Evolutionary conservation across 225 moss, liverwort and hornwort genomes (phyloP), one percentile per base, ranked within the genome.

Genomic region (Physcomitrium patens): DNA sequence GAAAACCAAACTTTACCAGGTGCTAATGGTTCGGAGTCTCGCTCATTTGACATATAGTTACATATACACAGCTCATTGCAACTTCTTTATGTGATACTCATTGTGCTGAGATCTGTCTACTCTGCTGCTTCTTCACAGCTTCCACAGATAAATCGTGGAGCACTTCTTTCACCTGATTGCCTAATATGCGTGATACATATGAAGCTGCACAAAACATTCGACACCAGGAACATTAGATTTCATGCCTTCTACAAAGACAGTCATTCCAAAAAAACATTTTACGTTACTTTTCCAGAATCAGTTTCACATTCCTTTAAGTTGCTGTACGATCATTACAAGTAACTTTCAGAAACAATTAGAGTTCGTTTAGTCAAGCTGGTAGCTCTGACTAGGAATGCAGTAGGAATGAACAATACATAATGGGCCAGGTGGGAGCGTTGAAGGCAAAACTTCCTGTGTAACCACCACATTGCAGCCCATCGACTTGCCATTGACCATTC

Each of bases 391-490:
- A 15, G 53, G 10, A 3, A 3, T 49, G n/a, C 7, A 16, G 7
- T 16, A 60, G 22, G 3, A 16, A 9, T 53, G 18, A 16, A 51
- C 67, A 56, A n/a, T 82, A 93, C 96, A 90, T 59, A 96, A 67
- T 26, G 89, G 93, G 1, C 93, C 92, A 31, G 93, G 92, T 12
- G 96, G 96, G n/a, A 90, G 69, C 68, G 90, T 73, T 0, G 96
- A 89, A 9, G 96, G 96, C 72, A 96, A 61, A 14, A 93, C 90
- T 77, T 85, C 84, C 77, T 96, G 93, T 27, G 92, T 83, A 9
- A 96, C 83, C 55, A 92, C 71, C 47, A 93, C 90, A 37, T 88
- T 93, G 9, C 93, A 96, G 31, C 86, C 78, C 71, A 3, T 69
- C 1, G 83, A 64, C 68, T 78, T 78, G n/a, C 93, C 93, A 62